Base-by-base conservation (phyloP, 208 protist species). In the Kentomonas sorsogonicus region DNA sequence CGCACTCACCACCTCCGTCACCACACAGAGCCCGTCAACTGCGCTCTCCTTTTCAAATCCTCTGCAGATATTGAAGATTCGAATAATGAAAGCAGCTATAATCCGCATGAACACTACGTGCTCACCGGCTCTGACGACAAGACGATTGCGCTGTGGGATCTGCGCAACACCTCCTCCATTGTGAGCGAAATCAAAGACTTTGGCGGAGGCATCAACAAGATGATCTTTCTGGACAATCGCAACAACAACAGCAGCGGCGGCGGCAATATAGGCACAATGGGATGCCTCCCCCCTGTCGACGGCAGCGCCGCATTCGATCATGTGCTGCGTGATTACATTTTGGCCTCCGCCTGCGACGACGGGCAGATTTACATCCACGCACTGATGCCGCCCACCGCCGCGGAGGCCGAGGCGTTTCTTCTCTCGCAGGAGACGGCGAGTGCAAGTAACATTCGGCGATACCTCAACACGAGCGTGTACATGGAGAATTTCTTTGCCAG, bases 331-430 rank as follows among this genome's bases (percentile, higher is more conserved):
- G n/a, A n/a, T n/a, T n/a, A n/a, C n/a, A n/a, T n/a, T n/a, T n/a
- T 88, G 6, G 83, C 72, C 22, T 86, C 77, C 56, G 87, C 80
- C 18, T 94, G 87, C 53, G 87, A 94, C 60, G 87, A 94, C 48
- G 87, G 87, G 4, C 58, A 66, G 26, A 79, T 94, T 22, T 94
- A 91, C 63, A 74, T 91, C 25, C 81, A 94, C 60, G 64, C 67
- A 2, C 22, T 90, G 0, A 20, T 53, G 0, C 45, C 60, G 7
- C 51, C 44, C 18, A 50, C 41, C 25, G n/a, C 26, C 44, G 10
- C 30, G 10, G 46, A 53, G 2, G 55, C 30, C 2, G 45, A 44
- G 36, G 46, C 41, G 15, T 41, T 18, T 7, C 11, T 27, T 27
- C 38, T 4, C 3, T 27, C 22, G 10, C 6, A 7, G 33, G 11